A percentile compares a stretch with the other conserved stretches of the same genome.
Conservation (phyloP, 805 yeast genomes). For the Candida alai region DNA sequence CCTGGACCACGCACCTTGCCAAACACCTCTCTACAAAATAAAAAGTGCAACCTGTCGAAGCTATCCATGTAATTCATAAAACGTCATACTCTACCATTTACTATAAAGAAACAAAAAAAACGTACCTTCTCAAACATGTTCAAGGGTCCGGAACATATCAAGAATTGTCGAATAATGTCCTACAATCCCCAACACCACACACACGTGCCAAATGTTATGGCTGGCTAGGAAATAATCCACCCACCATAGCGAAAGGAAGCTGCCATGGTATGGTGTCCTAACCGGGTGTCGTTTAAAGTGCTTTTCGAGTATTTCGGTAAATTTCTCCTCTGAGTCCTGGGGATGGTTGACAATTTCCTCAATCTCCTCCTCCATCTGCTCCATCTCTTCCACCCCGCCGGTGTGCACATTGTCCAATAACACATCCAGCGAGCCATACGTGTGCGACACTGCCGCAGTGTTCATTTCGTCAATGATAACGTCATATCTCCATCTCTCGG, state of each 20-base stretch:
- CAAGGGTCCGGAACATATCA: constrained; percentile 67
- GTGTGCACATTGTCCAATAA: constrained; percentile 31
- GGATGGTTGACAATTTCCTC: constrained; percentile 14
- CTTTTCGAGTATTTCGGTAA: constrained; percentile 28
- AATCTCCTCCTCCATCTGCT: constrained; percentile 26
- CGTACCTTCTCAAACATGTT: too few relatives aligned
- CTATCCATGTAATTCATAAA: too few relatives aligned
- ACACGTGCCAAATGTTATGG: constrained; percentile 92
- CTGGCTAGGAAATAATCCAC: constrained; percentile 70
- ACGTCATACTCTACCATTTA: too few relatives aligned
- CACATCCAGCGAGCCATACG: constrained; percentile 27
- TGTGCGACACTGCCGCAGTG: constrained; percentile 25
- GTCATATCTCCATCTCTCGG: constrained; percentile 83
- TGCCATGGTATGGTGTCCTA: constrained; percentile 31
- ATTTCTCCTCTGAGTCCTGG: constrained; percentile 15
- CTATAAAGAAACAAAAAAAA: too few relatives aligned
- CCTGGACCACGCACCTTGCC: too few relatives aligned
- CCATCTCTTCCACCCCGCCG: constrained; percentile 37
- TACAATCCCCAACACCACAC: constrained; percentile 82
- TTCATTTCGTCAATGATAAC: constrained; percentile 43
- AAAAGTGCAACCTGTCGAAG: too few relatives aligned
- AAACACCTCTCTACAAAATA: too few relatives aligned
- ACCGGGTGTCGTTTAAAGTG: constrained; percentile 35
- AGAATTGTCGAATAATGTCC: constrained; percentile 83
- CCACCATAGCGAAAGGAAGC: constrained; percentile 72